Base-by-base conservation (phyloP, 208 protist species). In the Trypanosoma conorhini region DNA sequence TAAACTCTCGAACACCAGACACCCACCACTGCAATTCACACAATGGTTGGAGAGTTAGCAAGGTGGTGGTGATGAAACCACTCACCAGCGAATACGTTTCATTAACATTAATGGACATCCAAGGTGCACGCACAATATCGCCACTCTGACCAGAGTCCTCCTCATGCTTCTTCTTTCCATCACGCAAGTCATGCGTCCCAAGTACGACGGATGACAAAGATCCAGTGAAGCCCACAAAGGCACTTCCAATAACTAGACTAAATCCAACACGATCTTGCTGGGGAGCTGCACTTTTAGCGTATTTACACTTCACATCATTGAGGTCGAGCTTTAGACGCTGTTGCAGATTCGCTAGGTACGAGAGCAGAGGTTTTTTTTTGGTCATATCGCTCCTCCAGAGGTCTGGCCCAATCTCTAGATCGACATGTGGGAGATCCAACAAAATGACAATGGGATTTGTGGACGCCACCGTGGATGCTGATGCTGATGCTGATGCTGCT, bases 21-120 rank as follows among this genome's bases (percentile, higher is more conserved):
- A 59, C 33, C 88, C 88, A 94, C 88, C 88, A 94, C 13, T 61
- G 66, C 64, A 86, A 64, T 63, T 94, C 88, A 72, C 88, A 85
- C 56, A 80, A 44, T 4, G 85, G 83, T 17, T 85, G 72, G 46
- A 79, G 58, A 15, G 88, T 62, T n/a, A 94, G 38, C 3, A 81
- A 55, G 51, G 75, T 82, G 13, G 71, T 80, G 21, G 75, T 54
- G n/a, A 94, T 48, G 33, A 48, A 65, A 10, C 83, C 70, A 17
- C 73, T 70, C 3, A 84, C 40, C 40, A 77, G 78, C 7, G 85
- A 88, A 21, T 67, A 62, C n/a, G 75, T 74, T 12, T 82, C 78
- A 59, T 89, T 91, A n/a, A 81, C 63, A 59, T 81, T 86, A 40
- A 89, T 68, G 4, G 84, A 68, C 0, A 94, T n/a, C 30, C 76